Conservation (phyloP, 2,329 filamentous ascomycete genomes). For the Orbilia ellipsospora region DNA sequence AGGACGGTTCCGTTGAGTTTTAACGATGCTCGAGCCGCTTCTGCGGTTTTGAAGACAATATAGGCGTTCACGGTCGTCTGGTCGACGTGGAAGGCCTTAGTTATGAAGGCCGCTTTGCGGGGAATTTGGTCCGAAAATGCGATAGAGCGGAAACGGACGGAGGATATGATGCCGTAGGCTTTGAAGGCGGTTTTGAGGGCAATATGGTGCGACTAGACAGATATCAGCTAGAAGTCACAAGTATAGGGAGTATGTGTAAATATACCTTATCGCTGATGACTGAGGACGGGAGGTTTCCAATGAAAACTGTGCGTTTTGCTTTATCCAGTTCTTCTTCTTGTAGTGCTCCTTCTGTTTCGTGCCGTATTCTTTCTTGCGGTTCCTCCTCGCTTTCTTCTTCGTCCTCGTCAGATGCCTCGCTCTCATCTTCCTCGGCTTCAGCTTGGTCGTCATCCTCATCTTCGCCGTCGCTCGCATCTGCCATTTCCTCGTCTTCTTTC, state of each 20-base stretch:
- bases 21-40: constrained; percentile 80
- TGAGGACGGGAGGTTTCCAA: constrained; percentile 86
- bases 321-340: constrained; percentile 77
- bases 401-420: constrained; percentile 58
- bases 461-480: constrained; percentile 68
- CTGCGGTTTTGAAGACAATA: constrained; percentile 81
- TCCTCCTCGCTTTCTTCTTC: constrained; percentile 58
- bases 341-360: constrained; percentile 65
- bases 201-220: constrained; percentile 68
- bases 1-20: constrained; percentile 85
- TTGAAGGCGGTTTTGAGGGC: constrained; percentile 58
- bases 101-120: constrained; percentile 94
- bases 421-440: constrained; percentile 60
- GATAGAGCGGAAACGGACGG: constrained; percentile 91
- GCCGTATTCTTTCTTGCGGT: constrained; percentile 60
- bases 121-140: constrained; percentile 84
- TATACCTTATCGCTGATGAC: constrained; percentile 84
- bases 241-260: constrained; percentile 71
- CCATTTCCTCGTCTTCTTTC: constrained; percentile 66
- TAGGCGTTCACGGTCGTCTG: constrained; percentile 96
- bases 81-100: constrained; percentile 89
- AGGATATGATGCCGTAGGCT: constrained; percentile 72
- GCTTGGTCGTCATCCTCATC: constrained; percentile 65
- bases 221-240: constrained; percentile 64
- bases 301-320: constrained; percentile 87